Evolutionary conservation across 495 filamentous ascomycete species (phyloP), one percentile per base, ranked within the genome.

Genomic region (Melanomma pulvis-pyrius): DNA sequence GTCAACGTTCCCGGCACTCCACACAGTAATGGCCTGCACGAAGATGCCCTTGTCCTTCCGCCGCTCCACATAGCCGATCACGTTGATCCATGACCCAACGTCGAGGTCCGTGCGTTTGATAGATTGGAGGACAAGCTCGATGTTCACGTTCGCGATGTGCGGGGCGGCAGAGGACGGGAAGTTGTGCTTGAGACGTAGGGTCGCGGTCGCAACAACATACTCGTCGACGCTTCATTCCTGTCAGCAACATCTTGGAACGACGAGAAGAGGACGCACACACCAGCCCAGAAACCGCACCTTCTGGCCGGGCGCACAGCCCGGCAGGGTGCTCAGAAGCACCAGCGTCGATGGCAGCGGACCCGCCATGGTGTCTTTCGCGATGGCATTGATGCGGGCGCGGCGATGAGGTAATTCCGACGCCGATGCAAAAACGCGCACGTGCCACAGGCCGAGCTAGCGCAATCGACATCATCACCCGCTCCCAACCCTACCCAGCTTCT

Each of bases 271-370:
- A 56, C 21, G 36, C 61, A 66, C 86, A 79, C 82, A 94, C 92
- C 93, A 97, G 76, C 92, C 93, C 25, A 97, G 81, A 77, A 97
- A 96, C 57, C 93, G 87, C 63, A 97, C 86, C 77, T 97, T 97
- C 15, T 85, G 80, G 36, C 89, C 87, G 17, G 80, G 70, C 24
- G 81, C 77, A 36, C 81, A 79, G 28, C 71, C 75, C 17, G 79
- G 77, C 6, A 97, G 79, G 32, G 84, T 79, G 19, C 84, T 85
- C 47, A 97, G 82, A 61, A 92, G 86, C 60, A 84, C 85, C 39
- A 90, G 82, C 44, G 77, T 81, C 11, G 88, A 89, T 21, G 91
- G 85, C 34, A 83, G 77, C 22, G 89, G 89, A 3, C 82, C 77
- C 6, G 59, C 53, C 67, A 69, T 69, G 52, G 26, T 48, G 39